Evolutionary conservation across 2,329 filamentous ascomycete genomes (phyloP), one percentile per base, ranked within the genome.

Genomic region (Fusarium sp.): DNA sequence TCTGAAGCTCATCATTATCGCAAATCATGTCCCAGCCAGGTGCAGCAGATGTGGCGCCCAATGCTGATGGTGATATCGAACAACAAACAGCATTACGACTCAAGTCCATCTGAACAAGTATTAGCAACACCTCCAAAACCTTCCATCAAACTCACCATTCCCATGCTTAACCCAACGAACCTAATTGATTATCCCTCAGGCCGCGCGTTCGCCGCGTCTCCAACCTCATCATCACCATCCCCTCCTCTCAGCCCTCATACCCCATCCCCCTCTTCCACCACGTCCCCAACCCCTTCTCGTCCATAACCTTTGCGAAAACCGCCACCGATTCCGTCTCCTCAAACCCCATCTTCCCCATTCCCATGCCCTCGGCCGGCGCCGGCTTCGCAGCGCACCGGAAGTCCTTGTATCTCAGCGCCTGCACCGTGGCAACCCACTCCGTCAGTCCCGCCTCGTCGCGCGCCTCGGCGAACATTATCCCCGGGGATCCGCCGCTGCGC

Each of bases 401-500:
- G 75, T 93, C 90, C 69, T 93, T 93, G 78, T 93, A 93, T 8
- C 89, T 83, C 41, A 93, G 77, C 25, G 83, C 83, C 56, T 91
- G 86, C 3, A 93, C 90, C 2, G 81, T 80, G 13, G 80, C 81
- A 6, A 93, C 88, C 91, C 91, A 93, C 15, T 82, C 81, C 58
- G 81, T 82, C 5, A 93, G 85, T 2, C 82, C 81, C 2, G 73
- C 71, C 68, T 86, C 83, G n/a, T 83, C 79, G 6, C 68, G 67
- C 2, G 88, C 87, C 74, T 92, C 89, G 49, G 90, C 91, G 74
- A 93, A 92, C 91, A 94, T 94, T 69, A 94, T 88, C 3, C 92
- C 92, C 0, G 92, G 92, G 23, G 85, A 85, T 3, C 88, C 87
- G 13, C 91, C 90, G 65, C 85, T 88, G 25, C 91, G 86, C 2